Evolutionary conservation across 2,329 filamentous ascomycete species (phyloP), one percentile per base, ranked within the genome.

Genomic region (Alternaria arbusti): DNA sequence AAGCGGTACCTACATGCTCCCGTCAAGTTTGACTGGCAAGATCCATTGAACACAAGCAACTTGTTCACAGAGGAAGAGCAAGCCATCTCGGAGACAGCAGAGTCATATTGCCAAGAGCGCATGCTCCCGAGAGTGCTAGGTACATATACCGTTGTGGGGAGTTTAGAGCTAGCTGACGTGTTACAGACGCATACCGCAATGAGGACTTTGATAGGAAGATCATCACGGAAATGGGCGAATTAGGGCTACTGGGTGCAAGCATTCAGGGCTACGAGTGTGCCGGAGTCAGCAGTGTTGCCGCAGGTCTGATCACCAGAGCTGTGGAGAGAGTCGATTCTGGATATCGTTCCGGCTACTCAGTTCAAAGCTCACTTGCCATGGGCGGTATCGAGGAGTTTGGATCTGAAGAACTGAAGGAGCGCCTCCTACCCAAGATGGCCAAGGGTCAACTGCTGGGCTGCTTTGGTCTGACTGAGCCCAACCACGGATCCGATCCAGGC

Each of bases 281-380:
- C 5, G 94, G 94, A 57, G 91, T 92, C 25, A 95, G 92, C 68
- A 94, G 90, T 57, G 93, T 97, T 49, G 94, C 94, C 9, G 91
- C 91, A n/a, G 94, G 93, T 22, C 84, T 97, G 67, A 97, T 97
- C 79, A 96, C 93, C 20, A 89, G 93, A 76, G 94, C 94, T 67
- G 93, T 97, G 17, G 94, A 97, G 82, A 88, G 93, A 61, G 92
- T 97, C 26, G 94, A 97, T 78, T 96, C 92, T 64, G 94, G 94
- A 52, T 97, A 97, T 81, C 88, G 94, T 62, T 96, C 93, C 52
- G 94, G 92, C 68, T 96, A 97, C 91, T 96, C 93, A 7, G 94
- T 97, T 20, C 94, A 97, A 80, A 95, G 92, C 64, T 96, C 94
- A 1, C 84, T 97, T n/a, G 92, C 91, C 22, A 97, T 97, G 94